phyloP scores from a whole-genome alignment of 306 rosid genomes.

The Aeschynomene evenia region DNA sequence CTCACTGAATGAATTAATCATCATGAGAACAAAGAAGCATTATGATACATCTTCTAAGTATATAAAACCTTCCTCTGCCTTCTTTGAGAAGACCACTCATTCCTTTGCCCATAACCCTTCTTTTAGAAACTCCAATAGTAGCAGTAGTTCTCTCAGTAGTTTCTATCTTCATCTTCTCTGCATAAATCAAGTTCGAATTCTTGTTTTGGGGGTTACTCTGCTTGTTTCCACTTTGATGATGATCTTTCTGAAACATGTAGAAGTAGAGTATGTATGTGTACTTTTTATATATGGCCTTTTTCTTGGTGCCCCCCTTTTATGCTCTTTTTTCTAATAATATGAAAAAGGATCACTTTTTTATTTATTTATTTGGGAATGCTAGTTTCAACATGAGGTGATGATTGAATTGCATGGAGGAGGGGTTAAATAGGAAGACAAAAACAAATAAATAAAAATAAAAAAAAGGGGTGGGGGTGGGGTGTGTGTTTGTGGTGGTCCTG shows the following conservation, averaged over 20 bases:
- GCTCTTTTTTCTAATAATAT: conserved; percentile 8
- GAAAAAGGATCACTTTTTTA: not conserved
- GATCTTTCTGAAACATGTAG: conserved; percentile 28
- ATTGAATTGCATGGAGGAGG: conserved; percentile 35
- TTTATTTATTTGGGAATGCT: not conserved
- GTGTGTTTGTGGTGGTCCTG: conserved; percentile 40
- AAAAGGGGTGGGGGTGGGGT: not conserved
- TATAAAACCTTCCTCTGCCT: conserved; percentile 58
- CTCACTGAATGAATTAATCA: too few species aligned
- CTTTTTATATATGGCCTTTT: conserved; percentile 25
- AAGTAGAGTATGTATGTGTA: too few species aligned
- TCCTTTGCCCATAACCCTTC: conserved; percentile 45
- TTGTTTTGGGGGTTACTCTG: too few species aligned
- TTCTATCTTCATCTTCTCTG: conserved; percentile 36
- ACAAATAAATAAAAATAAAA: not conserved
- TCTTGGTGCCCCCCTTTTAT: not conserved
- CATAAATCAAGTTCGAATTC: conserved; percentile 14
- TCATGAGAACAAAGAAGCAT: conserved; percentile 46
- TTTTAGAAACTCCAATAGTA: conserved; percentile 41
- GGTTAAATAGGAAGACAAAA: conserved; percentile 29
- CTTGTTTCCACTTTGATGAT: conserved; percentile 19
- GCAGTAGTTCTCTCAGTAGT: too few species aligned
- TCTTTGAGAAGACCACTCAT: conserved; percentile 46
- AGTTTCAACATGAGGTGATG: conserved; percentile 32
- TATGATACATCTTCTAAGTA: conserved; percentile 51